These are phyloP conservation scores for Coprinopsis strossmayeri DNA, from an alignment of 768 basidiomycete genomes.

Conservation along the genomic window DNA sequence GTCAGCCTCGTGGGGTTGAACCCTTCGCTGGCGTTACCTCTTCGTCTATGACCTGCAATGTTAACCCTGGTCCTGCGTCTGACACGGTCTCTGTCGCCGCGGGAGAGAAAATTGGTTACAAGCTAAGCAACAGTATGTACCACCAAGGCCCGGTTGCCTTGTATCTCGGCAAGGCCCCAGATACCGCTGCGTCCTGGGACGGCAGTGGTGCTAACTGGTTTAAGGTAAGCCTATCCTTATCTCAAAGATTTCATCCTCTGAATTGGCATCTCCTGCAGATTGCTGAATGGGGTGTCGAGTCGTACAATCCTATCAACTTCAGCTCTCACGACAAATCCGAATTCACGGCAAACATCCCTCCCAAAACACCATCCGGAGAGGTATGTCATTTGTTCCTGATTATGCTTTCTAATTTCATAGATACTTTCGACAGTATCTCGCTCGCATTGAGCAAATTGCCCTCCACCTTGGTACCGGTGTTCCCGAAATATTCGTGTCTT, in stretches of 20 bases:
- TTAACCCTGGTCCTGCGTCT: constrained; percentile 19
- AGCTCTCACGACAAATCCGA: constrained; percentile 23
- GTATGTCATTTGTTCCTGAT: constrained; percentile 15
- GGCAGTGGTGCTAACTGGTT: constrained; percentile 34
- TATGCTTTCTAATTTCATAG: background rate
- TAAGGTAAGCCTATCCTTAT: constrained; percentile 20
- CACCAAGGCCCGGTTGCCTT: constrained; percentile 22
- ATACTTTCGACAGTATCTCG: constrained; percentile 26
- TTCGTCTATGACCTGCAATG: constrained; percentile 22
- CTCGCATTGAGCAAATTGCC: constrained; percentile 41
- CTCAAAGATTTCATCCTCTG: background rate
- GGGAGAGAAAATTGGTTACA: constrained; percentile 24
- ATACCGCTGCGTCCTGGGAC: constrained; percentile 24
- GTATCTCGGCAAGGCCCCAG: constrained; percentile 31
- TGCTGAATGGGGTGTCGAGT: constrained; percentile 32
- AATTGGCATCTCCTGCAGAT: constrained; percentile 18
- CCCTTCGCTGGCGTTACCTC: constrained; percentile 18
- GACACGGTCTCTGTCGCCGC: constrained; percentile 23
- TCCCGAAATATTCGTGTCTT: constrained; percentile 43
- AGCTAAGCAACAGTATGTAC: constrained; percentile 19
- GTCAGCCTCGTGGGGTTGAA: constrained; percentile 19
- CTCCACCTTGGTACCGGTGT: constrained; percentile 36
- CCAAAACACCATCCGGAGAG: constrained; percentile 35
- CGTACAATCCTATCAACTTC: constrained; percentile 32
- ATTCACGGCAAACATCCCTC: constrained; percentile 34